phyloP scores from a whole-genome alignment of 805 yeast genomes.

The Saturnispora serradocipensis region DNA sequence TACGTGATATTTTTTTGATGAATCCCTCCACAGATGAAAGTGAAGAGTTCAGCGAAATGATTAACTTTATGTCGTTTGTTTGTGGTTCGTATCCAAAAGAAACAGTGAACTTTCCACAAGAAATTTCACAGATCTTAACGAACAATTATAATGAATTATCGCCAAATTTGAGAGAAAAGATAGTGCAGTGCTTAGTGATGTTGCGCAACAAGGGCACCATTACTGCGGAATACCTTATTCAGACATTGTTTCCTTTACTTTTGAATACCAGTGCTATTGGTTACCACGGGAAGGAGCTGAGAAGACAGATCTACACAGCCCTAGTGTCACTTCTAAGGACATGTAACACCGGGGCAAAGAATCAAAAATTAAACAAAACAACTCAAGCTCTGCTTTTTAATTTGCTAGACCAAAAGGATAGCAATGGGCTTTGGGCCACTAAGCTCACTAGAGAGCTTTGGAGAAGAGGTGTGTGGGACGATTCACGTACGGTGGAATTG shows the following conservation, averaged over 20 bases:
- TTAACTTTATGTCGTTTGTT: constrained; percentile 89
- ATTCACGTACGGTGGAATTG: constrained; percentile 90
- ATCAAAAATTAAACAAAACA: constrained; percentile 79
- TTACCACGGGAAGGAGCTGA: constrained; percentile 68
- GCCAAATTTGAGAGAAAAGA: constrained; percentile 84
- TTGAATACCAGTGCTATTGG: constrained; percentile 38
- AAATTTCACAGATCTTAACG: constrained; percentile 55
- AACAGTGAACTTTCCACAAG: constrained; percentile 76
- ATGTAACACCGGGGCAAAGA: constrained; percentile 81
- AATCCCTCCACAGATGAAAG: constrained; percentile 56
- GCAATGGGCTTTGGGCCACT: constrained; percentile 89
- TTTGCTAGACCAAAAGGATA: constrained; percentile 68
- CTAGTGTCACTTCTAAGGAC: constrained; percentile 69
- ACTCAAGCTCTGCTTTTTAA: constrained; percentile 91
- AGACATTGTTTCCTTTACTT: constrained; percentile 80
- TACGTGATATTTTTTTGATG: constrained; percentile 75
- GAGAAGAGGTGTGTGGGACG: constrained; percentile 99
- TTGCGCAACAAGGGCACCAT: constrained; percentile 78
- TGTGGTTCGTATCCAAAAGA: constrained; percentile 85
- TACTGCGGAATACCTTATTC: constrained; percentile 70
- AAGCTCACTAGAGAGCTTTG: constrained; percentile 90
- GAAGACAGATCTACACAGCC: constrained; percentile 75
- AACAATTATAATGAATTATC: constrained; percentile 75
- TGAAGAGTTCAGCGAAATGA: constrained; percentile 68
- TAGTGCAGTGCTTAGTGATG: constrained; percentile 83